Conservation (phyloP, 148 eudicot genomes). For the Fagopyrum tataricum region DNA sequence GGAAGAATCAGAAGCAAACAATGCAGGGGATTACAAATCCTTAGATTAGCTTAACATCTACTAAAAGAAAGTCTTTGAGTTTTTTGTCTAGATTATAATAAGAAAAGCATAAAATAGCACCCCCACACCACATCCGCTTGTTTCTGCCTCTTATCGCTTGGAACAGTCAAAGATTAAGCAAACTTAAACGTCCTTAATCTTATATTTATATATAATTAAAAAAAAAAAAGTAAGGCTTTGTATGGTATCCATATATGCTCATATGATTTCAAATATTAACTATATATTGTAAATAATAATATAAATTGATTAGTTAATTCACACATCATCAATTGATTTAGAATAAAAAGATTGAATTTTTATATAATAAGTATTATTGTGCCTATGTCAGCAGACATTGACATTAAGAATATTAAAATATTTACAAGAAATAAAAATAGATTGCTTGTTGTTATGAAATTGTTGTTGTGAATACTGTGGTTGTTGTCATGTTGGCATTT, state of each 20-base stretch:
- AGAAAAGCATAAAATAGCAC: not conserved
- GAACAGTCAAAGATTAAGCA: slow-evolving; percentile 21
- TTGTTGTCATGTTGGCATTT: slow-evolving; percentile 30
- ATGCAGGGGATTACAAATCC: not conserved
- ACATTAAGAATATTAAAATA: not conserved
- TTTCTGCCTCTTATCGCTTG: slow-evolving; percentile 17
- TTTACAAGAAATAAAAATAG: not conserved
- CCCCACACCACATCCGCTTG: not conserved
- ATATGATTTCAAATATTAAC: no score
- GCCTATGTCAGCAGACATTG: no score
- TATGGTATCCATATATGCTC: no score
- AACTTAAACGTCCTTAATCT: slow-evolving; percentile 6
- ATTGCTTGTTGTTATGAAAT: slow-evolving; percentile 1
- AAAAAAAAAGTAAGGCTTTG: not conserved
- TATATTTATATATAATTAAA: no score
- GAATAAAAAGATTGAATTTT: no score
- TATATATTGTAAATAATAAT: no score
- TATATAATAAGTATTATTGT: no score
- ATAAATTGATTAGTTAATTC: no score
- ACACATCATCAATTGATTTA: no score
- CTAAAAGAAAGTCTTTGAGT: not conserved
- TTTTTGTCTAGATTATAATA: not conserved
- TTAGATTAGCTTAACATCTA: not conserved
- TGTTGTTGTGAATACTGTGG: slow-evolving; percentile 4
- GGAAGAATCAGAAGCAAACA: not conserved